Conservation (phyloP, 2,329 filamentous ascomycete species). For the Cladosporium sp. region DNA sequence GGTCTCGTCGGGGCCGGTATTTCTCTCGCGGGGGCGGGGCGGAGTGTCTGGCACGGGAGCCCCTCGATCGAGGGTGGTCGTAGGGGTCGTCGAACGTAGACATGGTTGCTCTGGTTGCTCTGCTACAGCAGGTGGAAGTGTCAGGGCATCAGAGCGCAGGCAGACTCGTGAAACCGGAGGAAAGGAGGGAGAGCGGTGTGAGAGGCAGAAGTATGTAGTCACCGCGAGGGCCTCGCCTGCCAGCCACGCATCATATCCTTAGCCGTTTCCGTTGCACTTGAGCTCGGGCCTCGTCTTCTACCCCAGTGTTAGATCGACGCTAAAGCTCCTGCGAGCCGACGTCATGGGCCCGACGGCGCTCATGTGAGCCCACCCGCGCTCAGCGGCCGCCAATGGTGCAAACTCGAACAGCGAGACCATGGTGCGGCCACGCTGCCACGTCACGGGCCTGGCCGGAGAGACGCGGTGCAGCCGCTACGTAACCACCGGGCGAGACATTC, state of each 20-base stretch:
- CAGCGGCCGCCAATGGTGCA: too few relatives aligned
- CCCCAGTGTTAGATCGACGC: slow-evolving; percentile 3
- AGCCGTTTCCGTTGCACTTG: neutral
- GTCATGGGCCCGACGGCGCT: slow-evolving; percentile 6
- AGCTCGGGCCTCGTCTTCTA: slow-evolving; percentile 4
- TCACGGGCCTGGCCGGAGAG: neutral
- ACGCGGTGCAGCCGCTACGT: neutral
- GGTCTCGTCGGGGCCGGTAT: slow-evolving; percentile 1
- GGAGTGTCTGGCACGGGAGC: neutral
- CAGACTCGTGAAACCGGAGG: neutral
- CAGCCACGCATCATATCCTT: slow-evolving; percentile 6
- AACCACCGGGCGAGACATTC: neutral
- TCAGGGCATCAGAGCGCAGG: neutral
- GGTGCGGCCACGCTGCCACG: slow-evolving; percentile 1
- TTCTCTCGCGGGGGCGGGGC: neutral
- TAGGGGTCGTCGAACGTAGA: slow-evolving; percentile 9
- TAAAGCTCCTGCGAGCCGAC: slow-evolving; percentile 8
- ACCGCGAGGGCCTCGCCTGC: too few relatives aligned
- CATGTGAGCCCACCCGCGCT: neutral
- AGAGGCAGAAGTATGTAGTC: too few relatives aligned
- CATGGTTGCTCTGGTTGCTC: slow-evolving; percentile 7
- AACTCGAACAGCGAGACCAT: neutral
- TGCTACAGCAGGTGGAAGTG: neutral
- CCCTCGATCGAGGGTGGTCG: slow-evolving; percentile 2
- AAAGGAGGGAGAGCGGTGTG: neutral